Evolutionary conservation across 345 rosid genomes (phyloP), one percentile per base, ranked within the genome.

Genomic region (Eucalyptus pauciflora): DNA sequence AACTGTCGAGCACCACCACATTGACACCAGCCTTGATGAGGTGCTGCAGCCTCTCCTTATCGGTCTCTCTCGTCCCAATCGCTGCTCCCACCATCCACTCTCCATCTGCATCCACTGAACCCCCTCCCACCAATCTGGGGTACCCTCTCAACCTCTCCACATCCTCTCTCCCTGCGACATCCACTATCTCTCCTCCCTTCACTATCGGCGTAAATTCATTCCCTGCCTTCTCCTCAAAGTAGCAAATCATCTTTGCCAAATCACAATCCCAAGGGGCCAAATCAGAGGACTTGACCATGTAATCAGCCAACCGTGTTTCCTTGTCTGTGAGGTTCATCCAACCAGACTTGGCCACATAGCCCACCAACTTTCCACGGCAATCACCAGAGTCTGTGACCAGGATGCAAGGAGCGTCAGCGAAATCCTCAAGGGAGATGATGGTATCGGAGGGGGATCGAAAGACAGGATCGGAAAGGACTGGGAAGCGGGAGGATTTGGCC

Each of bases 11-110:
- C 86, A 97, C 97, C 62, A 96, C 92, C 17, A 92, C 98, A 86
- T 96, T 93, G 13, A 90, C 92, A 33, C 98, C 97, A 17, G 95
- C 97, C 88, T 93, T 94, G 10, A 97, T 96, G 92, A 97, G 90
- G 87, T 91, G 96, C 93, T 96, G 96, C 85, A 97, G 87, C 93
- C 98, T 96, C 95, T 92, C 96, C 93, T 94, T 96, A 69, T 97
- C 99, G 0, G 96, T 91, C 29, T 95, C 98, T 90, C 99, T 93
- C 0, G 99, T 97, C 89, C 99, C 99, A 17, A 96, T 92, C 0
- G 99, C 95, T 1, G 98, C 99, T 88, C 99, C 99, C 13, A 97
- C 99, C 98, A 97, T 95, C 97, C 97, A 96, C 91, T 91, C 92
- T 52, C 99, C 98, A 41, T 96, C 96, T 4, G 92, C 27, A 43